Evolutionary conservation across 345 rosid species (phyloP).

Genomic region (Sonneratia alba): DNA sequence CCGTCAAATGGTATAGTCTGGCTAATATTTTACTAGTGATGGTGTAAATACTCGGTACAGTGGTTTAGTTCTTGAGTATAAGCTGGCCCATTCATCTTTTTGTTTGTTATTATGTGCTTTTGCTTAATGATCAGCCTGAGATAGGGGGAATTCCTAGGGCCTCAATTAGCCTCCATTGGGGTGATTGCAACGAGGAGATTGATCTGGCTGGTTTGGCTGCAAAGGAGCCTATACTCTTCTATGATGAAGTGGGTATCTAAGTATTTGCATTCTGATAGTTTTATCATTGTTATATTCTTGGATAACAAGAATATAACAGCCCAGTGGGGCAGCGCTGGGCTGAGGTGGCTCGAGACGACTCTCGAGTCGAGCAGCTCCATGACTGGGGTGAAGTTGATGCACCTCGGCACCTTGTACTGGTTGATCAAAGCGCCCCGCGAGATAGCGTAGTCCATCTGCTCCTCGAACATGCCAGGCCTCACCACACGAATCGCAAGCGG

Average conservation of each 20-base stretch:
- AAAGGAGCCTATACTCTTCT: slow-evolving; percentile 96
- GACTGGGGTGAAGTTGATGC: slow-evolving; percentile 80
- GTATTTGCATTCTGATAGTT: background rate
- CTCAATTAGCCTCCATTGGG: slow-evolving; percentile 44
- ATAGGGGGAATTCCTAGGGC: slow-evolving; percentile 16
- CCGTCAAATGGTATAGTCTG: background rate
- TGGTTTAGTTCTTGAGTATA: too few species aligned
- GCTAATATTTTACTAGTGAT: background rate
- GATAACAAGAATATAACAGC: slow-evolving; percentile 12
- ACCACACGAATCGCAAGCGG: slow-evolving; percentile 79
- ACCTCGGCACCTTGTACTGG: slow-evolving; percentile 92
- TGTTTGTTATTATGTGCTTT: background rate
- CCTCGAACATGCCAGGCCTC: slow-evolving; percentile 78
- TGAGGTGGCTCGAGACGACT: slow-evolving; percentile 59
- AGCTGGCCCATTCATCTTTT: background rate
- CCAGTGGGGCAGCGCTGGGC: slow-evolving; percentile 72
- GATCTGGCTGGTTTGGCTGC: slow-evolving; percentile 62
- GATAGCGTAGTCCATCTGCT: slow-evolving; percentile 89
- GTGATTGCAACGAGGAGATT: slow-evolving; percentile 65
- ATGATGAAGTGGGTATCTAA: slow-evolving; percentile 56
- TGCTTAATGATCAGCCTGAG: slow-evolving; percentile 24
- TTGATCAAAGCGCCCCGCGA: slow-evolving; percentile 93
- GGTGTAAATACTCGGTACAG: background rate
- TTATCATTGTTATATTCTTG: background rate
- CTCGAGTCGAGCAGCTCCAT: slow-evolving; percentile 81